Conservation (phyloP, 108 stramenopile species). For the Discostella stelligeroides region DNA sequence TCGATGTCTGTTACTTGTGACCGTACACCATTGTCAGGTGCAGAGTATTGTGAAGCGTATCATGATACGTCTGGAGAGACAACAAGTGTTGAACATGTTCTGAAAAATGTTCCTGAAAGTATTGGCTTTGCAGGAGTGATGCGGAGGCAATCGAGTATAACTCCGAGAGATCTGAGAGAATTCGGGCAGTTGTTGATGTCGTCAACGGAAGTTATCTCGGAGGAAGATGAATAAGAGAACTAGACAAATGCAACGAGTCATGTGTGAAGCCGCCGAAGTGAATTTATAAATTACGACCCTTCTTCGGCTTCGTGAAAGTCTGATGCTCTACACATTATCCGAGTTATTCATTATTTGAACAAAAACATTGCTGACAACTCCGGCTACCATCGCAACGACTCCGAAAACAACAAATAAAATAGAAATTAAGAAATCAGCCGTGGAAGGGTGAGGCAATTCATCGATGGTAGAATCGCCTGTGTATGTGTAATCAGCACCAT, state of each 20-base stretch:
- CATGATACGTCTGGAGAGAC: constrained; percentile 10
- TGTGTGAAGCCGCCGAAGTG: not conserved
- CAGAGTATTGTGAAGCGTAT: constrained; percentile 36
- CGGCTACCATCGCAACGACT: constrained; percentile 60
- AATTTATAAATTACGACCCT: not conserved
- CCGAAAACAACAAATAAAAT: constrained; percentile 82
- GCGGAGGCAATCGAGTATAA: constrained; percentile 27
- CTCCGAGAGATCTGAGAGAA: constrained; percentile 12
- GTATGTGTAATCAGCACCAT: constrained; percentile 13
- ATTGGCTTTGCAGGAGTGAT: constrained; percentile 26
- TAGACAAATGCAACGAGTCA: not conserved
- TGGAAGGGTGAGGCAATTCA: constrained; percentile 46
- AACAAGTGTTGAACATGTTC: not conserved
- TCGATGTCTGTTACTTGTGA: constrained; percentile 33
- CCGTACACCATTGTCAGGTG: not conserved
- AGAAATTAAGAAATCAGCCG: constrained; percentile 54
- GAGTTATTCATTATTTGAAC: constrained; percentile 54
- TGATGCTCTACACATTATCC: not conserved
- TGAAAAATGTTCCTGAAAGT: not conserved
- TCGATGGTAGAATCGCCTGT: constrained; percentile 13
- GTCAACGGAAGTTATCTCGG: not conserved
- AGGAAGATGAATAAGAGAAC: not conserved
- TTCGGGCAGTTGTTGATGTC: constrained; percentile 20
- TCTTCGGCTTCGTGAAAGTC: not conserved
- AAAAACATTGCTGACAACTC: constrained; percentile 70